Base-by-base conservation (phyloP, 208 protist genomes). In the Trypanosoma grayi region DNA sequence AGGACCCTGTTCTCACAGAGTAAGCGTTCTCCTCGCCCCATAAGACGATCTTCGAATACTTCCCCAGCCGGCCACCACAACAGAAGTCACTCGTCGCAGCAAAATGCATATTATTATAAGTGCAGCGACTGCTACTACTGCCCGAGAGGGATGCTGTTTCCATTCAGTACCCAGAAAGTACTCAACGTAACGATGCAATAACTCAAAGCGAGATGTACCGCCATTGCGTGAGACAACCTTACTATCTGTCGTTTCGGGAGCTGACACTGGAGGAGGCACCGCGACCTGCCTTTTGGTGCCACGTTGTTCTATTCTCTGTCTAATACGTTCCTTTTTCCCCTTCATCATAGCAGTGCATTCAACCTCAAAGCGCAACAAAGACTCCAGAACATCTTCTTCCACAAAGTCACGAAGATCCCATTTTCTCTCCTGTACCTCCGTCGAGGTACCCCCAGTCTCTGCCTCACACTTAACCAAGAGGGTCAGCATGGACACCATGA, bases 281-380 rank as follows among this genome's bases (percentile, higher is more conserved):
- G 33, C n/a, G 20, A 25, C 22, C n/a, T 28, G 31, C 52, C 25
- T 40, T 9, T 5, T 30, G 18, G 33, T 18, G 28, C 1, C 41
- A 14, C 56, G 36, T 22, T 27, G 48, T 11, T 63, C 56, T 0
- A 9, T 46, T 52, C 16, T 58, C 48, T 57, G 13, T 30, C 34
- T 37, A 45, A 70, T 53, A 2, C 48, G 55, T 13, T 59, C 14
- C 46, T 59, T 70, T 41, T 63, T 70, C 18, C 31, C 37, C 20
- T 30, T 27, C 36, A 63, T 50, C 16, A 20, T 28, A 11, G 36
- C 30, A 22, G 20, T 20, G 40, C 48, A 57, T 11, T 31, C 28
- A 20, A 22, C 2, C 28, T 70, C 65, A 64, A 64, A 70, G 3
- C 22, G 46, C 24, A 70, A 22, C 39, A 70, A 70, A 43, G 65